These are phyloP conservation scores for Microbotryum violaceum DNA, from an alignment of 1,284 basidiomycete species.

Conservation along the genomic window DNA sequence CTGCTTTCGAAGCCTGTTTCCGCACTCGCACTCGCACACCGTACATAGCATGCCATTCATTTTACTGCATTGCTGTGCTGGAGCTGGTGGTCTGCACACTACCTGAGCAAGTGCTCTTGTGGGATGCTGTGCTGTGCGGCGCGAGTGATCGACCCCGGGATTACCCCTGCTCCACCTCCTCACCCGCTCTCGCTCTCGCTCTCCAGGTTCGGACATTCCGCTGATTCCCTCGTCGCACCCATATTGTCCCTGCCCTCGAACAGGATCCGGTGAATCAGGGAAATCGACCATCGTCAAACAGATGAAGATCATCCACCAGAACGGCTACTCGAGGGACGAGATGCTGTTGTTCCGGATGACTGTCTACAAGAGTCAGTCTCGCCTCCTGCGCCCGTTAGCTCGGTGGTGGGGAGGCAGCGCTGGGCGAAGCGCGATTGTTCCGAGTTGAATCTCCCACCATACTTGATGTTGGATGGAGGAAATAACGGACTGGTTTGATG, in stretches of 20 bases:
- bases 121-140: too few species aligned
- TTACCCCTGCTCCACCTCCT: too few species aligned
- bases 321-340: conserved; percentile 77
- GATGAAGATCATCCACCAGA: conserved; percentile 98
- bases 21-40: too few species aligned
- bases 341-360: conserved; percentile 68
- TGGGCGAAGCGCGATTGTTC: neutral
- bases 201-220: neutral
- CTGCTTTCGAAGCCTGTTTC: too few species aligned
- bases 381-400: neutral
- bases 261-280: conserved; percentile 76
- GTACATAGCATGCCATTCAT: too few species aligned
- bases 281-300: conserved; percentile 97
- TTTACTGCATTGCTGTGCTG: too few species aligned
- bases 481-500: neutral
- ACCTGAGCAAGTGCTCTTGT: too few species aligned
- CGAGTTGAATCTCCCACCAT: neutral
- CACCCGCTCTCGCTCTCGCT: neutral
- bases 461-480: neutral
- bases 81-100: too few species aligned
- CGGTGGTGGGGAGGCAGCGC: neutral
- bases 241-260: neutral
- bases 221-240: neutral
- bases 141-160: too few species aligned
- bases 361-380: conserved; percentile 46